Evolutionary conservation across 805 yeast species (phyloP), one percentile per base, ranked within the genome.

Genomic region (Pichia sporocuriosa): DNA sequence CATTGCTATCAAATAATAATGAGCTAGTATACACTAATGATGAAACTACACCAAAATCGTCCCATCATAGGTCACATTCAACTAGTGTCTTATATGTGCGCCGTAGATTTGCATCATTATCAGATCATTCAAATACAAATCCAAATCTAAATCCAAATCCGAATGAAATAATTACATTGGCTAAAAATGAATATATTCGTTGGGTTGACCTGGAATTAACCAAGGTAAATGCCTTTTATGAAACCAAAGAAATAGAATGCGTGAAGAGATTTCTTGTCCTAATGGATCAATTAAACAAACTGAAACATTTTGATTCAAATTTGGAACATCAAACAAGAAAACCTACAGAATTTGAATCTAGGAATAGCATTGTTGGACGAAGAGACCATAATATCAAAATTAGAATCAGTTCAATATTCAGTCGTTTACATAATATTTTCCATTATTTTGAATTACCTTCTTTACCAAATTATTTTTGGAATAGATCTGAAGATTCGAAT

Each of bases 131-230:
- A n/a, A n/a, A n/a, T n/a, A n/a, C n/a, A n/a, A n/a, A n/a, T n/a
- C n/a, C n/a, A n/a, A n/a, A n/a, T n/a, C n/a, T n/a, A n/a, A n/a
- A n/a, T n/a, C n/a, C n/a, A n/a, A n/a, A n/a, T n/a, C n/a, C n/a
- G n/a, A n/a, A n/a, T 2, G 57, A 56, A 36, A 44, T 59, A 20
- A 53, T 59, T 7, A 59, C 54, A 21, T 60, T 64, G 6, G 72
- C 67, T 5, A 68, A 66, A 36, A 47, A 56, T 4, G 72, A 72
- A 39, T 87, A 85, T 48, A 47, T 70, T 12, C 58, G 53, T 2
- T 86, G 95, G 94, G 68, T 86, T 6, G 82, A 83, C 39, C 42
- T 52, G 0, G 81, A 86, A 56, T 62, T 81, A 20, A 45, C 35
- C 2, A 81, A 78, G 57, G 81, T 85, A 6, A 76, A 83, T 28